Evolutionary conservation across 2,329 filamentous ascomycete species (phyloP).

Genomic region (Ceratocystis cacaofunesta): DNA sequence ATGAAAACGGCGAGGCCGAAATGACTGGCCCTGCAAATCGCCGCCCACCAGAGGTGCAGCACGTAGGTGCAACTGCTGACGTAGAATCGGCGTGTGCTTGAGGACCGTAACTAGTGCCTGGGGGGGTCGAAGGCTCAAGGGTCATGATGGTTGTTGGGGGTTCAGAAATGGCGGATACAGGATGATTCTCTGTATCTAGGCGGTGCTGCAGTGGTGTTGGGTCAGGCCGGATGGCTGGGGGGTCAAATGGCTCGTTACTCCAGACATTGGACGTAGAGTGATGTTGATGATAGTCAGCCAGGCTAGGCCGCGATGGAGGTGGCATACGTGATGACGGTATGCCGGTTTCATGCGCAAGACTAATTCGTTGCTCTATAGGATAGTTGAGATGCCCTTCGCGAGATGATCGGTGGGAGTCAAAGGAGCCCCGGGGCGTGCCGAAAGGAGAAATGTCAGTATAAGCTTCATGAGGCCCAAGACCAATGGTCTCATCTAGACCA

Average conservation of each 20-base stretch:
- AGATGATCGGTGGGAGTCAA: slow-evolving; percentile 28
- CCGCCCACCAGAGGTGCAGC: slow-evolving; percentile 23
- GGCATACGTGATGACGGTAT: slow-evolving; percentile 26
- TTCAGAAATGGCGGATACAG: slow-evolving; percentile 20
- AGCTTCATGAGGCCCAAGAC: slow-evolving; percentile 33
- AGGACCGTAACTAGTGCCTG: background rate
- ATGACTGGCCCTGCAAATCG: slow-evolving; percentile 36
- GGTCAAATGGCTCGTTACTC: background rate
- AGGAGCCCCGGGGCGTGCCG: slow-evolving; percentile 5
- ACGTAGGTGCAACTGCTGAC: slow-evolving; percentile 18
- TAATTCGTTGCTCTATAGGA: slow-evolving; percentile 26
- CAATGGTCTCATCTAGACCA: slow-evolving; percentile 49
- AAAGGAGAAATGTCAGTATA: slow-evolving; percentile 16
- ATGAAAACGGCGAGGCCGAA: slow-evolving; percentile 45
- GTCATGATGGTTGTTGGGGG: slow-evolving; percentile 21
- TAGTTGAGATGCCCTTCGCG: slow-evolving; percentile 33
- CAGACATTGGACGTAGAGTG: slow-evolving; percentile 4
- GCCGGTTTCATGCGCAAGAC: slow-evolving; percentile 26
- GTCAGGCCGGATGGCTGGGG: slow-evolving; percentile 24
- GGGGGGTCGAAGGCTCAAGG: slow-evolving; percentile 17
- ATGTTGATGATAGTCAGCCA: background rate
- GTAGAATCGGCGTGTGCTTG: slow-evolving; percentile 20
- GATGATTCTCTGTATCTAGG: slow-evolving; percentile 21
- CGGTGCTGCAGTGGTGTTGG: slow-evolving; percentile 16
- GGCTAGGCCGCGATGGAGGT: background rate